Base-by-base conservation (phyloP, 345 rosid species). In the Pistacia atlantica region DNA sequence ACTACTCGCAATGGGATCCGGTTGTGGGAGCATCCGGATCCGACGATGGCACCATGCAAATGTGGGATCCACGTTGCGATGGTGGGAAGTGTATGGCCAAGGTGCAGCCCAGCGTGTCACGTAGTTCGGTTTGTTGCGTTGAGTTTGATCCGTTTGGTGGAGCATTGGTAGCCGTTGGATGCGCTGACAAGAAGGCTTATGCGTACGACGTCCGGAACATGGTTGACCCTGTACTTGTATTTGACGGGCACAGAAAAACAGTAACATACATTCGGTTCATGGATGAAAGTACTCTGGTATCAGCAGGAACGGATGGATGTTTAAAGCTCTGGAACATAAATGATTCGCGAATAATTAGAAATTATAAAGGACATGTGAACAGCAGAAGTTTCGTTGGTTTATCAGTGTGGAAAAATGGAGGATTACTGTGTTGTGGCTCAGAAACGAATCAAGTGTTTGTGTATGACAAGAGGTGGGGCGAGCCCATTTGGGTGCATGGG, bases 11-110 rank as follows among this genome's bases (percentile, higher is more conserved):
- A 28, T 78, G 76, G 60, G 85, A 83, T 3, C 88, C 93, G 28
- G 68, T 55, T 4, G 2, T 92, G 8, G 94, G 98, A 8, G 97
- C 92, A n/a, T 95, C 98, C 4, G 97, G 92, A 42, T 92, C 97
- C 5, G 98, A 92, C 28, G 97, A 92, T 55, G 98, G 98, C 37
- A 89, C 95, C 66, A 83, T 90, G 84, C 98, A 95, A 79, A 82
- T 90, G 76, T 95, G 98, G 98, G 98, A 95, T 79, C 77, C 93
- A 17, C 80, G 97, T 3, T 69, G 83, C 73, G 92, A 87, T 18
- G 82, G 80, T 0, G 89, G 89, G n/a, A 75, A 69, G 28, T 84
- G 87, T 49, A 78, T 91, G 66, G 88, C 86, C 7, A 75, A 72
- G 33, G 84, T 86, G 70, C 86, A 85, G 71, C 95, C 98, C 5